phyloP scores from a whole-genome alignment of 225 moss, liverwort and hornwort species.

The Pseudoscleropodium purum region DNA sequence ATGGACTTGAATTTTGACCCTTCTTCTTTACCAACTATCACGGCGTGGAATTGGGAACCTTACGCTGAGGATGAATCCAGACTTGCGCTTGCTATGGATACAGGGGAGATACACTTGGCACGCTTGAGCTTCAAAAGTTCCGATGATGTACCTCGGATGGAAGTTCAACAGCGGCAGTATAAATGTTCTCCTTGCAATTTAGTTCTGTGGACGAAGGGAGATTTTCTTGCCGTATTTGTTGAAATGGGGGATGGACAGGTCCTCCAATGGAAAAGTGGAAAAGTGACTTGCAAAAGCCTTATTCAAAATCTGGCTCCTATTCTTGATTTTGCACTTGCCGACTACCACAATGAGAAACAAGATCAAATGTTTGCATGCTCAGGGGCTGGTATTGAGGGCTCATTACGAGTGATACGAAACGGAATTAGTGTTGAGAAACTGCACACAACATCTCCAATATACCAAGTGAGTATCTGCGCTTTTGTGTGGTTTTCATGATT shows the following conservation, averaged over 20 bases:
- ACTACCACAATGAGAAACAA: constrained; percentile 88
- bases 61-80: constrained; percentile 55
- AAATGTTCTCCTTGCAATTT: constrained; percentile 76
- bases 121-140: constrained; percentile 36
- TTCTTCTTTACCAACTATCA: constrained; percentile 35
- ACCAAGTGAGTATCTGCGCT: constrained; percentile 34
- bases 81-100: constrained; percentile 82
- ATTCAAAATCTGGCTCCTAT: constrained; percentile 88
- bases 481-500: neutral
- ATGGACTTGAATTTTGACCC: constrained; percentile 23
- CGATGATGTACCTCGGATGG: constrained; percentile 44
- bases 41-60: constrained; percentile 96
- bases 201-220: constrained; percentile 82
- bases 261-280: constrained; percentile 58
- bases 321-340: constrained; percentile 86
- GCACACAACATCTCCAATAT: constrained; percentile 71
- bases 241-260: constrained; percentile 98
- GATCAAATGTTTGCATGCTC: constrained; percentile 99
- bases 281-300: constrained; percentile 50
- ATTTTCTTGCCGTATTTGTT: constrained; percentile 72
- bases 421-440: constrained; percentile 95
- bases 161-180: constrained; percentile 62
- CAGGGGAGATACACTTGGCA: constrained; percentile 80
- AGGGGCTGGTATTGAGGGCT: constrained; percentile 72
- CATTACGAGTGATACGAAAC: constrained; percentile 86